A percentile compares a stretch with the other conserved stretches of the same genome.
Evolutionary conservation across 176 grass and related monocot species (phyloP).

Genomic region (Typha latifolia): DNA sequence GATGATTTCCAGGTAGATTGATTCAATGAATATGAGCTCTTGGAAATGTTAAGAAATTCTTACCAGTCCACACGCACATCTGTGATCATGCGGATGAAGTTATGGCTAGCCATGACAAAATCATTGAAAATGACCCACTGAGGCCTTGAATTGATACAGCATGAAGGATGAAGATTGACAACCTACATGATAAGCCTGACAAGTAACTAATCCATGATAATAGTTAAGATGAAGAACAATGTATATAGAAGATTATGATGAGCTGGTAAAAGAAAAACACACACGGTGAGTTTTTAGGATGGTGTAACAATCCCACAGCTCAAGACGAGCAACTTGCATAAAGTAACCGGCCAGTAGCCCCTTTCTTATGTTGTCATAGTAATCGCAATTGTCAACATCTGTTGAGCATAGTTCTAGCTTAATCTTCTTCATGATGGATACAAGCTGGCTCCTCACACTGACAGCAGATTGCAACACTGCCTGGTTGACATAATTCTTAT

Average conservation of each 20-base stretch:
- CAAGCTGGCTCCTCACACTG: conserved; percentile 2
- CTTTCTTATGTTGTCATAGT: conserved; percentile 8
- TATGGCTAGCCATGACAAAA: conserved; percentile 11
- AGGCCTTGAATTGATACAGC: conserved; percentile 2
- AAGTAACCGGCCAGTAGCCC: conserved; percentile 18
- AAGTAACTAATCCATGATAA: background rate
- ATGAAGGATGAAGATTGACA: conserved; percentile 22
- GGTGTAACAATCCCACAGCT: background rate
- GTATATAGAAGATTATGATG: background rate
- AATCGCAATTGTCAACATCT: background rate
- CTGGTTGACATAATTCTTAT: conserved; percentile 18
- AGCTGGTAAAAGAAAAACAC: background rate
- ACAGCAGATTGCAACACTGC: conserved; percentile 8
- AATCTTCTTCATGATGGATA: background rate
- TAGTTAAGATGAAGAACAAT: background rate
- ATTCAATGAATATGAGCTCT: background rate
- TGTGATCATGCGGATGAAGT: conserved; percentile 13
- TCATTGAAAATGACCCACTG: conserved; percentile 17
- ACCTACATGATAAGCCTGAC: background rate
- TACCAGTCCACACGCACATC: conserved; percentile 10
- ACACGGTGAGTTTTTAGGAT: conserved; percentile 15
- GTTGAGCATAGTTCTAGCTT: conserved; percentile 4
- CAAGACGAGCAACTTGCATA: conserved; percentile 15
- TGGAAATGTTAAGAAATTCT: background rate
- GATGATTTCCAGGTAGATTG: background rate